Evolutionary conservation across 73 alveolate genomes (phyloP).

Genomic region (Paramecium pentaurelia): DNA sequence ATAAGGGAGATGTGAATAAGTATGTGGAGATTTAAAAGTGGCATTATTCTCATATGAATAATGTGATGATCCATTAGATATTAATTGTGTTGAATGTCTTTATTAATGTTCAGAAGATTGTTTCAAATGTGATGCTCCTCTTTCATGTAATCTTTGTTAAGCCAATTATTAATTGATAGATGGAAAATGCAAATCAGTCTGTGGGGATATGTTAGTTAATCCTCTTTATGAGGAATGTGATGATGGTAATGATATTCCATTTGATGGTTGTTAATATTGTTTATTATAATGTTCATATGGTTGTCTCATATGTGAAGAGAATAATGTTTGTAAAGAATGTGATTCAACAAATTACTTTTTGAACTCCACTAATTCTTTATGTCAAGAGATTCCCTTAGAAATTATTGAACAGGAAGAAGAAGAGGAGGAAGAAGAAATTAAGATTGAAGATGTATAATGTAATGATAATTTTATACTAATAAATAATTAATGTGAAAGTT

Average conservation of each 20-base stretch:
- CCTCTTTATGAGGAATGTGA: not conserved
- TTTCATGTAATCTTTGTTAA: not conserved
- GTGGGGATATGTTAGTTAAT: not conserved
- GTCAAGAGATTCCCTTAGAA: not conserved
- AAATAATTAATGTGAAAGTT: not conserved
- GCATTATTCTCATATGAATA: not conserved
- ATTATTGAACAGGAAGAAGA: not conserved
- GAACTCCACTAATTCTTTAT: not conserved
- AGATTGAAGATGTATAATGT: not conserved
- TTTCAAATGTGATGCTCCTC: not conserved
- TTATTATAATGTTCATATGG: not conserved
- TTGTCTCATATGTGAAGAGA: not conserved
- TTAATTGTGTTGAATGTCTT: not conserved
- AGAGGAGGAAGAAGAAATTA: not conserved
- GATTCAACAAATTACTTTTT: not conserved
- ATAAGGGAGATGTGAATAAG: not conserved
- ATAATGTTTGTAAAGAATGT: not conserved
- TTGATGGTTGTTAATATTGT: not conserved
- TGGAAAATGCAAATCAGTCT: not conserved
- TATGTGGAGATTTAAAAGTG: not conserved
- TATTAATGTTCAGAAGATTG: not conserved
- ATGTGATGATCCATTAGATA: not conserved
- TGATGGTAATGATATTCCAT: not conserved
- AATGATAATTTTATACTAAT: not conserved
- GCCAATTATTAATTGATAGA: not conserved